Base-by-base conservation (phyloP, 495 filamentous ascomycete genomes). In the Jackrogersella multiformis region DNA sequence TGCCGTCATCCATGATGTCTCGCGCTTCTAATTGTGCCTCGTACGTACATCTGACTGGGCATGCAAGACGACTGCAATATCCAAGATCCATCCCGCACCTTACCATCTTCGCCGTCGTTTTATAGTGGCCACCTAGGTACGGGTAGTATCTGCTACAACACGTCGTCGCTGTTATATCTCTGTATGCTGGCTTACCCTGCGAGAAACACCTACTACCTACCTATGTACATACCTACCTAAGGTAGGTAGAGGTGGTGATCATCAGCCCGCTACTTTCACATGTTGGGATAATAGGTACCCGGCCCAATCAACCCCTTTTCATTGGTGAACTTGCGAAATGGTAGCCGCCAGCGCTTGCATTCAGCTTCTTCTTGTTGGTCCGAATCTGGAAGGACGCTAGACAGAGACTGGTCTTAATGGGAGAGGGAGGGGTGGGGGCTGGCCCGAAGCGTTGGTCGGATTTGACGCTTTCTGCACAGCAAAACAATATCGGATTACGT, bases 301-400 rank as follows among this genome's bases (percentile, higher is more conserved):
- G 39, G 4, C 30, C 13, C 46, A 64, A 57, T 34, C 52, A 30
- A 53, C 21, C 24, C 57, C 16, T 53, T 16, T 15, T 16, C 36
- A 64, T 64, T 64, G 56, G 56, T 42, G n/a, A n/a, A 21, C 36
- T 24, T 20, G 20, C 7, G 30, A 9, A 9, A 20, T 66, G 2
- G 41, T 61, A 62, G 52, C 56, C 67, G 67, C 61, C 51, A 21
- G 56, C 52, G 52, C 56, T 57, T 61, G 52, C 49, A 41, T 66
- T 68, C 56, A 61, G 57, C 57, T 45, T 48, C 41, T 30, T 62
- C 56, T 30, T 55, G 60, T 64, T 69, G 60, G 66, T 52, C 41
- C 49, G 16, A 61, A 65, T 54, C 24, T 39, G 35, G 56, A 65
- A 65, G 58, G 34, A 39, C 35, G 13, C 24, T 67, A 34, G 41